phyloP scores from a whole-genome alignment of 352 stramenopile species.

The Phytophthora nicotianae region DNA sequence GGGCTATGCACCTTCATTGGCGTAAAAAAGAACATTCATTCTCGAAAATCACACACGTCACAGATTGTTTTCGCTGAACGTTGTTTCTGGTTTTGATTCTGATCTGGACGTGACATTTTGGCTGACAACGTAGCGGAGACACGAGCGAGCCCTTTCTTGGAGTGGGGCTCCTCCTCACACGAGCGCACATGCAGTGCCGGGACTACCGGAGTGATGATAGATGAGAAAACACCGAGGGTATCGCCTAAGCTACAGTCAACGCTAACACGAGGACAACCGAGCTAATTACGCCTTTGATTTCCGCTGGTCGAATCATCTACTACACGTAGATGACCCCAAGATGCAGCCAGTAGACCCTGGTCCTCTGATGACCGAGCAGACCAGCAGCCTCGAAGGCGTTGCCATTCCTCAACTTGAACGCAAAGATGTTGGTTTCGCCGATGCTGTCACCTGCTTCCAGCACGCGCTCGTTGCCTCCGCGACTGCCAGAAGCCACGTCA shows the following conservation, averaged over 20 bases:
- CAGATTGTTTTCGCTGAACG: constrained; percentile 1
- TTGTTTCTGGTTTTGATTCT: constrained; percentile 8
- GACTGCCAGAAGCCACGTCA: constrained; percentile 14
- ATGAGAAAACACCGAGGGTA: too few species aligned
- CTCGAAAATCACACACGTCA: constrained; percentile 3
- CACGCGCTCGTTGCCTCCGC: constrained; percentile 28
- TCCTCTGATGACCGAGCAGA: constrained; percentile 1
- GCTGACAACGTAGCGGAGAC: background rate
- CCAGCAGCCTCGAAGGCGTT: background rate
- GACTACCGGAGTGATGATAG: too few species aligned
- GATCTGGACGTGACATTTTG: constrained; percentile 6
- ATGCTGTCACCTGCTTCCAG: constrained; percentile 30
- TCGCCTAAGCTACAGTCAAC: too few species aligned
- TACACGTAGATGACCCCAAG: background rate
- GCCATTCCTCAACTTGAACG: constrained; percentile 1
- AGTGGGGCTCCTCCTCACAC: too few species aligned
- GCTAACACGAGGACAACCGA: too few species aligned
- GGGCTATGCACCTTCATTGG: constrained; percentile 17
- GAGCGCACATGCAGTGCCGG: too few species aligned
- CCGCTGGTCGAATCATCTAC: background rate
- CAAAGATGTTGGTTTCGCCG: constrained; percentile 25
- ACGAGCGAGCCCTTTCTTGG: too few species aligned
- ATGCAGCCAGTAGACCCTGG: constrained; percentile 13
- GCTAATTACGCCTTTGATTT: too few species aligned
- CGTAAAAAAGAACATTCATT: constrained; percentile 7